These are phyloP conservation scores for Hygrophorus pudorinus DNA, from an alignment of 768 basidiomycete species.

Conservation along the genomic window DNA sequence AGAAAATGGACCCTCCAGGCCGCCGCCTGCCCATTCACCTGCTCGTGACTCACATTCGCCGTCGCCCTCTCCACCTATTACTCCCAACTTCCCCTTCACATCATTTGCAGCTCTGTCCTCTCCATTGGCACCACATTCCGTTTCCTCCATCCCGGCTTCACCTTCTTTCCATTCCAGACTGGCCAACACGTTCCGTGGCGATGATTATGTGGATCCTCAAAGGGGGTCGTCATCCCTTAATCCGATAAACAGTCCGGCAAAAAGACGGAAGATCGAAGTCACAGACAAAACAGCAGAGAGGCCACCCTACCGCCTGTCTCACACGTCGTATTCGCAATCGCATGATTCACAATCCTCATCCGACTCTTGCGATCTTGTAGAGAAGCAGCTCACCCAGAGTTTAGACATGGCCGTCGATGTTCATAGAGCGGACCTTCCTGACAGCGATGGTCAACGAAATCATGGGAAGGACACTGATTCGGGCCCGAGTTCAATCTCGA, in stretches of 20 bases:
- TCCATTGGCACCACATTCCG: conserved; percentile 10
- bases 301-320: too few relatives aligned
- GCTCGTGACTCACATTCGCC: not conserved
- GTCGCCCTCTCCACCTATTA: not conserved
- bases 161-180: conserved; percentile 12
- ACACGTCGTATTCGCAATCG: not conserved
- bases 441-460: too few relatives aligned
- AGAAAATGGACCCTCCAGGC: not conserved
- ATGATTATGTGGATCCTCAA: too few relatives aligned
- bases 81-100: conserved; percentile 3
- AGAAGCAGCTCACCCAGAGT: conserved; percentile 39
- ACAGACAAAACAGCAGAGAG: too few relatives aligned
- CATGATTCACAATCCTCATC: conserved; percentile 15
- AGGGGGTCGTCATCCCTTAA: too few relatives aligned
- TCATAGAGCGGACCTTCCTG: not conserved
- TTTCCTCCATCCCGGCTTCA: conserved; percentile 16
- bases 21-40: not conserved
- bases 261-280: too few relatives aligned
- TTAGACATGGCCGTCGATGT: conserved; percentile 14
- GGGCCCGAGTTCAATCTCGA: too few relatives aligned
- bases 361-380: conserved; percentile 33
- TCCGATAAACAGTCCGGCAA: too few relatives aligned
- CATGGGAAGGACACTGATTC: too few relatives aligned
- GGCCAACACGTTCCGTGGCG: not conserved
- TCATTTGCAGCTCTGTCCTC: conserved; percentile 17